A percentile compares a stretch with the other conserved stretches of the same genome.
Evolutionary conservation across 2,329 filamentous ascomycete genomes (phyloP).

Genomic region (Macroventuria anomochaeta): DNA sequence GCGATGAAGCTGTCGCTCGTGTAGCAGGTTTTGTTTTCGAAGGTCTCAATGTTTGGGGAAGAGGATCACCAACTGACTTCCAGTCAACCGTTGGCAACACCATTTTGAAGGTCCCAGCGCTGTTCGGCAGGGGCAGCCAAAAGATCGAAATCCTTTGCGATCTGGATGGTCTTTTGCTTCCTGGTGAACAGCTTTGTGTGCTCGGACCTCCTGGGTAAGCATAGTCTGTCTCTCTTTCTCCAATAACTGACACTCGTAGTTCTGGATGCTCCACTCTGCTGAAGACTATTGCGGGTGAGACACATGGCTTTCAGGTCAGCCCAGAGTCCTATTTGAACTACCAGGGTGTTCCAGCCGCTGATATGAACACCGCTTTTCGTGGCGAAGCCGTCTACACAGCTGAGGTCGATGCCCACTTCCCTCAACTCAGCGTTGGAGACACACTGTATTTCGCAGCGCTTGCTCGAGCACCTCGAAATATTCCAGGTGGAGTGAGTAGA

Average conservation of each 20-base stretch:
- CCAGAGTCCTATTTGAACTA: conserved; percentile 78
- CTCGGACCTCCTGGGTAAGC: conserved; percentile 66
- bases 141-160: conserved; percentile 70
- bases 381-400: conserved; percentile 86
- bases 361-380: conserved; percentile 77
- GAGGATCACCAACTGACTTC: conserved; percentile 69
- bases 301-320: conserved; percentile 76
- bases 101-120: conserved; percentile 64
- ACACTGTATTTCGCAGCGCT: conserved; percentile 76
- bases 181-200: conserved; percentile 76
- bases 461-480: conserved; percentile 62
- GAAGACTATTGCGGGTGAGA: conserved; percentile 82
- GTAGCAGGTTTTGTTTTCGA: conserved; percentile 68
- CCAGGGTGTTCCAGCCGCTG: conserved; percentile 71
- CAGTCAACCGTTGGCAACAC: conserved; percentile 70
- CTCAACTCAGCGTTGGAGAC: conserved; percentile 75
- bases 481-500: conserved; percentile 63
- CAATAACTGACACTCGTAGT: conserved; percentile 18
- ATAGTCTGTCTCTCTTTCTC: neutral
- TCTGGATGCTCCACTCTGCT: conserved; percentile 80
- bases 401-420: conserved; percentile 81
- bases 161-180: conserved; percentile 70
- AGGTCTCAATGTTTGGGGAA: conserved; percentile 69
- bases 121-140: conserved; percentile 54
- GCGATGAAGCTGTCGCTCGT: conserved; percentile 58